Base-by-base conservation (phyloP, 2,329 filamentous ascomycete species). In the Raffaelea arxii region DNA sequence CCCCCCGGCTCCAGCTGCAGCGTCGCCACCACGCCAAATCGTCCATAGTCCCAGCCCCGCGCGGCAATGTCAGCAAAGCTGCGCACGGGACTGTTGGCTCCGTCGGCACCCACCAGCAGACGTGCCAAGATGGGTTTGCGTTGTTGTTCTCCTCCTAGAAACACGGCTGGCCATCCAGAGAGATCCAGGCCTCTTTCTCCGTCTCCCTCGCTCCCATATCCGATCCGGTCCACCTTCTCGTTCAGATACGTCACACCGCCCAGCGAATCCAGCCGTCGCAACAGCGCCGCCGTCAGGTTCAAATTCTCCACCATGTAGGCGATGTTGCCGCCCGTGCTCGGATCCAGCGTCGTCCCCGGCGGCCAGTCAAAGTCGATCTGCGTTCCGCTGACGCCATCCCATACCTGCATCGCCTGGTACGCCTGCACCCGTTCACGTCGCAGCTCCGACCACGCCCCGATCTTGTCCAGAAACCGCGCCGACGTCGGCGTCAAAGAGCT, bases 251-350 rank as follows among this genome's bases (percentile, higher is more conserved):
- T 77, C 16, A 90, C 74, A 4, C 74, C 73, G 2, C 80, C 78
- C 2, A 94, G 69, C 54, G 85, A 77, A 10, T 82, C 72, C 30
- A 96, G 73, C 14, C 84, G 77, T 46, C 74, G 74, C 43, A 96
- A 66, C 7, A 98, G 72, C 1, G 80, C 88, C 1, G 82, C 82
- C 3, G 87, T 89, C 27, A 96, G 73, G 62, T 98, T 97, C 25
- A 84, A 65, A 63, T 97, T 98, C 71, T 98, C 94, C 37, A 82
- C 86, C 91, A 98, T 98, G 62, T 92, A 95, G 10, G 92, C 92
- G 54, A 98, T 88, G 2, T 80, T 85, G 50, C 71, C 76, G 59
- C 69, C 49, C 18, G 49, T 55, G 27, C 50, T 49, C 10, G 44
- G 60, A 41, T 65, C 61, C 50, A 53, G 51, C 57, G 72, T 69